A percentile compares a stretch with the other conserved stretches of the same genome.
These are phyloP conservation scores for Orbilia quercus DNA, from an alignment of 2,329 filamentous ascomycete species.

Conservation along the genomic window DNA sequence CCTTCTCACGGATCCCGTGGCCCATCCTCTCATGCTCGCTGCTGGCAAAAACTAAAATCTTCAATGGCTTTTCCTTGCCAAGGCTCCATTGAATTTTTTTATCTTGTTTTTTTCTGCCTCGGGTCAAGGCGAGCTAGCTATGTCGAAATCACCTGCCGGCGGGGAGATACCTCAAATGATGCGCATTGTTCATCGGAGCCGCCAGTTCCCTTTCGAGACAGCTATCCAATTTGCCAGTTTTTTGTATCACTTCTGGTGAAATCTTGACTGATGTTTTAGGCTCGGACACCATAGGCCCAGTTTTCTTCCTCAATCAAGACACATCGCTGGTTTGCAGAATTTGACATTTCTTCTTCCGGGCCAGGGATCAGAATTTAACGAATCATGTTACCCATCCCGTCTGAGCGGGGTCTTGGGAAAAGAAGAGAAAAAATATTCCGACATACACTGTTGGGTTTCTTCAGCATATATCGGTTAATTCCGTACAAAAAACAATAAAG, in stretches of 20 bases:
- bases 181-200: constrained; percentile 49
- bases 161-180: constrained; percentile 37
- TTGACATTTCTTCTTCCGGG: constrained; percentile 36
- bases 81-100: constrained; percentile 12
- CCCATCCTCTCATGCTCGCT: not conserved
- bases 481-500: constrained; percentile 20
- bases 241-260: constrained; percentile 35
- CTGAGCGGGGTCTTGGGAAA: constrained; percentile 38
- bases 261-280: constrained; percentile 43
- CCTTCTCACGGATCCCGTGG: constrained; percentile 7
- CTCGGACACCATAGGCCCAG: constrained; percentile 34
- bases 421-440: constrained; percentile 53
- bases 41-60: constrained; percentile 16
- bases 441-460: constrained; percentile 36
- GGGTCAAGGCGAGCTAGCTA: constrained; percentile 23
- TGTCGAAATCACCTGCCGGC: constrained; percentile 39
- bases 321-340: constrained; percentile 34
- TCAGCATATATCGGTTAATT: constrained; percentile 52
- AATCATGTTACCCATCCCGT: constrained; percentile 34
- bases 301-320: constrained; percentile 4
- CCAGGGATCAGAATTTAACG: constrained; percentile 40
- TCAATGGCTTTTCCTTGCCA: constrained; percentile 19
- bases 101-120: constrained; percentile 24
- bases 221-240: constrained; percentile 32
- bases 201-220: constrained; percentile 52